Percentiles rank a stretch among this genome's conserved stretches.
Conservation (phyloP, 1,284 basidiomycete species). For the Pseudozyma sp. region DNA sequence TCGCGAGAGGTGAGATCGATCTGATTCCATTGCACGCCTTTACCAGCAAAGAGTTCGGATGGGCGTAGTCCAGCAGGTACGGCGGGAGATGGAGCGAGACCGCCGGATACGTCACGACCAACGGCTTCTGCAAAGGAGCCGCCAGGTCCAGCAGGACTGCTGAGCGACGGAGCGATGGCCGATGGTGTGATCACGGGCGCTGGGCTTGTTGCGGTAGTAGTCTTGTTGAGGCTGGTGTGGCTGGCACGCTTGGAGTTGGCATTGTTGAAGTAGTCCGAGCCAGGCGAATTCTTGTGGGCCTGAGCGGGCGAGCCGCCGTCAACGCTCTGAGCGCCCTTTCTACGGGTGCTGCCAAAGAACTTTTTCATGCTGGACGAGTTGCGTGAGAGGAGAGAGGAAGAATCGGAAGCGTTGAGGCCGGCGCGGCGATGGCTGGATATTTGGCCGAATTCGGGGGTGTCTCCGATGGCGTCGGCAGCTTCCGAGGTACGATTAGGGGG, state of each 20-base stretch:
- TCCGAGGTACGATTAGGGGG: constrained; percentile 18
- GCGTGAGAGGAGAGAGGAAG: constrained; percentile 37
- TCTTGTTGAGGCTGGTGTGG: constrained; percentile 31
- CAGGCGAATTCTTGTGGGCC: constrained; percentile 4
- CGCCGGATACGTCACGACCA: constrained; percentile 14
- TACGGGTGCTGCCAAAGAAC: constrained; percentile 50
- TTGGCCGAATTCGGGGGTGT: constrained; percentile 39
- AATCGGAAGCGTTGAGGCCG: constrained; percentile 32
- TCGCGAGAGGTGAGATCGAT: constrained; percentile 49
- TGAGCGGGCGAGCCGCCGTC: constrained; percentile 18
- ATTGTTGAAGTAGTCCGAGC: constrained; percentile 24
- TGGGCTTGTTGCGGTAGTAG: constrained; percentile 2
- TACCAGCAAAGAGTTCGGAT: constrained; percentile 60
- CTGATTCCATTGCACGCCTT: constrained; percentile 60
- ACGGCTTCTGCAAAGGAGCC: constrained; percentile 27
- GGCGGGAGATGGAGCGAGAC: constrained; percentile 12
- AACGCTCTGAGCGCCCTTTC: constrained; percentile 43
- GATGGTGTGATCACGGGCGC: constrained; percentile 30
- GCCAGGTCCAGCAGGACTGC: constrained; percentile 17
- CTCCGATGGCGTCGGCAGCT: constrained; percentile 46
- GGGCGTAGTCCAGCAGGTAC: constrained; percentile 33
- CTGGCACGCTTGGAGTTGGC: constrained; percentile 19
- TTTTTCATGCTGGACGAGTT: constrained; percentile 50
- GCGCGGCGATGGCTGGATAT: constrained; percentile 16
- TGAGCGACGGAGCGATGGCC: constrained; percentile 25